Evolutionary conservation across 2,329 filamentous ascomycete genomes (phyloP).

Genomic region (Xylaria sp.): DNA sequence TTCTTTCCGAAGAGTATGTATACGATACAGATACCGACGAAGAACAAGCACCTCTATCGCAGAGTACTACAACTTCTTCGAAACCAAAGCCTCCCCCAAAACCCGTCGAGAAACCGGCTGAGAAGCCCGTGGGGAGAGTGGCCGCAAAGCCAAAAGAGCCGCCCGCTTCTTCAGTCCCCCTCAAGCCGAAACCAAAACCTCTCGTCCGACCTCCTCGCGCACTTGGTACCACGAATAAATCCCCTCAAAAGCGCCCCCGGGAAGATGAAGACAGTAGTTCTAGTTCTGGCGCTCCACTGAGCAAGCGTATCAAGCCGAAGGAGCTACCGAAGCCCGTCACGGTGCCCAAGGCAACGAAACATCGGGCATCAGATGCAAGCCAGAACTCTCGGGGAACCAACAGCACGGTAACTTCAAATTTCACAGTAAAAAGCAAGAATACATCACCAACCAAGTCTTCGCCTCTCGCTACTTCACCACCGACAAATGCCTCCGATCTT

Average conservation of each 20-base stretch:
- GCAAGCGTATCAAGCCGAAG: slow-evolving; percentile 67
- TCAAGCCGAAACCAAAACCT: slow-evolving; percentile 52
- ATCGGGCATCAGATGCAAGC: slow-evolving; percentile 61
- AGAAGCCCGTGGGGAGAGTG: slow-evolving; percentile 35
- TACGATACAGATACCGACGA: slow-evolving; percentile 67
- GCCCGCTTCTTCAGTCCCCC: slow-evolving; percentile 37
- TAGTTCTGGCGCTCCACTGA: slow-evolving; percentile 68
- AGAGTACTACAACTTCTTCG: slow-evolving; percentile 47
- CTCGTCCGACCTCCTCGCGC: slow-evolving; percentile 46
- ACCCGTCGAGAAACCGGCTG: slow-evolving; percentile 33
- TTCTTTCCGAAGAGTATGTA: slow-evolving; percentile 67
- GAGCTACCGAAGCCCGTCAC: slow-evolving; percentile 51
- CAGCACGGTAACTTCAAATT: slow-evolving; percentile 53
- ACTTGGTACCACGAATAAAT: slow-evolving; percentile 47
- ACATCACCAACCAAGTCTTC: slow-evolving; percentile 72
- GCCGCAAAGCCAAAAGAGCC: slow-evolving; percentile 46
- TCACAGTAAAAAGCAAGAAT: slow-evolving; percentile 61
- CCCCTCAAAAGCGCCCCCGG: slow-evolving; percentile 63
- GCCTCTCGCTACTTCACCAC: slow-evolving; percentile 72
- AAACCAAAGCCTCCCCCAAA: slow-evolving; percentile 50
- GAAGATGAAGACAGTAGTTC: slow-evolving; percentile 68
- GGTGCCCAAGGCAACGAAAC: slow-evolving; percentile 53
- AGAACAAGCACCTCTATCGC: slow-evolving; percentile 59
- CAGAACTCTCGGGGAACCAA: slow-evolving; percentile 58
- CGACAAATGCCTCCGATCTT: slow-evolving; percentile 72